Evolutionary conservation across 495 filamentous ascomycete species (phyloP), one percentile per base, ranked within the genome.

Genomic region (Umbilicaria muhlenbergii): DNA sequence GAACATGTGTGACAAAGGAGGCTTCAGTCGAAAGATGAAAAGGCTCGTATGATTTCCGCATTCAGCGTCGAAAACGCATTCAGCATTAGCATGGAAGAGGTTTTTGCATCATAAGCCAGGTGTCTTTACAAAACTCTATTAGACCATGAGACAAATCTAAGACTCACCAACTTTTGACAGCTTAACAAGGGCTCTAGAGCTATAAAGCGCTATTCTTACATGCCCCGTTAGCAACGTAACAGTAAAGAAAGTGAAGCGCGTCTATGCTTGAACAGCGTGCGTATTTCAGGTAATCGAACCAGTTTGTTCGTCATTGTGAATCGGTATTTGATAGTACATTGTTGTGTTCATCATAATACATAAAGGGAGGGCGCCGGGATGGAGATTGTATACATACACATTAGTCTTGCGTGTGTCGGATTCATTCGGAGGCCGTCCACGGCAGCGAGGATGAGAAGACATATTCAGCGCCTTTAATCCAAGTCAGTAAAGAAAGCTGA

Each of bases 11-110:
- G 11, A 37, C 18, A 34, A 50, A 43, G 57, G 43, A 45, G 50
- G 61, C 64, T 60, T 93, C 86, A 93, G 86, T 68, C 72, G 85
- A 91, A 88, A 91, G 85, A 89, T 91, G 86, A 92, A 92, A 92
- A 91, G 80, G 69, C 72, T 62, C 65, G 75, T 67, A 75, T 73
- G 70, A 68, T 62, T 65, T 69, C 75, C 83, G 78, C 78, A 87
- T 78, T 70, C 73, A 65, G 56, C 59, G 61, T 43, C 36, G 55
- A 66, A 57, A 47, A 47, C 64, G 65, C 63, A 75, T 81, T 93
- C 83, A 77, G 85, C 64, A 69, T 86, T 88, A 88, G 83, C 83
- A 88, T 87, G 83, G 81, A 86, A 82, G 69, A 73, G 75, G 70
- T 70, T 60, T 66, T 68, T 61, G 73, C 78, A 82, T 86, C 81